Conservation (phyloP, 2,329 filamentous ascomycete genomes). For the Thelonectria discophora region DNA sequence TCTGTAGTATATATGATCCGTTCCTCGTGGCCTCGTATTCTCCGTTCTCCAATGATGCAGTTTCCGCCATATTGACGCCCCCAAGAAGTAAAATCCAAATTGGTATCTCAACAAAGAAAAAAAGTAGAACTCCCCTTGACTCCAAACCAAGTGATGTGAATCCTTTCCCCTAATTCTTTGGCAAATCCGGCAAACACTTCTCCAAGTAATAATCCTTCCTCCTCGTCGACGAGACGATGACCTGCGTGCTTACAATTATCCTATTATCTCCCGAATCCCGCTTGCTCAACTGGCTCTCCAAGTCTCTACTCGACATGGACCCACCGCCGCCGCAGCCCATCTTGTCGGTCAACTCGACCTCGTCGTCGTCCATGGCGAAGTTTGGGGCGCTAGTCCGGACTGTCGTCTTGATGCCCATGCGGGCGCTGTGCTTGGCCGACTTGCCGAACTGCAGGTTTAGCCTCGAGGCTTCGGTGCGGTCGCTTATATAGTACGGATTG, state of each 20-base stretch:
- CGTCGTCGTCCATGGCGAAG: background rate
- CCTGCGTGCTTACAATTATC: slow-evolving; percentile 1
- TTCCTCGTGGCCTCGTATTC: too few species aligned
- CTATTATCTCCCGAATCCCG: background rate
- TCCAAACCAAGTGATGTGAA: background rate
- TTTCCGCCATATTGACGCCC: too few species aligned
- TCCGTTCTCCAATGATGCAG: too few species aligned
- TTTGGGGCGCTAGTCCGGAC: background rate
- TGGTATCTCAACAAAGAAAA: too few species aligned
- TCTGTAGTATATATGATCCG: too few species aligned
- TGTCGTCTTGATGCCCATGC: slow-evolving; percentile 12
- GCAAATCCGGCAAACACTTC: background rate
- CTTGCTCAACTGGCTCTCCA: background rate
- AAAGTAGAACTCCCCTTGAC: too few species aligned
- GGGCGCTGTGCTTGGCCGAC: background rate
- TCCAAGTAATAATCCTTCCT: background rate
- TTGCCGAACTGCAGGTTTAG: background rate
- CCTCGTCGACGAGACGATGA: background rate
- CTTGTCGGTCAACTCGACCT: background rate
- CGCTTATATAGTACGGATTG: slow-evolving; percentile 10
- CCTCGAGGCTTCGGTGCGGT: slow-evolving; percentile 1
- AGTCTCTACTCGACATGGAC: background rate
- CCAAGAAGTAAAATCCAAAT: too few species aligned
- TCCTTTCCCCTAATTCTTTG: background rate
- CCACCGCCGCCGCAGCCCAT: background rate